A percentile compares a stretch with the other conserved stretches of the same genome.
These are phyloP conservation scores for Mortierella hygrophila DNA, from an alignment of 192 early-diverging fungal species.

Conservation along the genomic window DNA sequence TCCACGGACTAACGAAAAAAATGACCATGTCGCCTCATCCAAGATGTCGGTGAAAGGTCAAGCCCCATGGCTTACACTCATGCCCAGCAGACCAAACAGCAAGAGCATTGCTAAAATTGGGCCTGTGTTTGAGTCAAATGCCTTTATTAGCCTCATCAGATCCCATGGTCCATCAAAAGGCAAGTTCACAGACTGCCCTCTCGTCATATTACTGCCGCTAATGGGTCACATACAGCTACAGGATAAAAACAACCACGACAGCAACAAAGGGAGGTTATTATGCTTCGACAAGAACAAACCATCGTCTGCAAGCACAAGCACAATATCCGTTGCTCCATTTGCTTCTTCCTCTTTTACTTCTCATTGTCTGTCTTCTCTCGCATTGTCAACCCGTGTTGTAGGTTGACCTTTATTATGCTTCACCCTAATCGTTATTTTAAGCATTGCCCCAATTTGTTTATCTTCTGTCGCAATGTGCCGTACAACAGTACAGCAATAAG, in stretches of 20 bases:
- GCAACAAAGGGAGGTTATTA: not conserved
- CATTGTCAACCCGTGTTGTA: not conserved
- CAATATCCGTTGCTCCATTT: not conserved
- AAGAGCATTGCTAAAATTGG: no score
- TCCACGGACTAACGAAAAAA: no score
- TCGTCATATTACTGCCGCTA: not conserved
- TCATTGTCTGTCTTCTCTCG: no score
- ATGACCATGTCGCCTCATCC: no score
- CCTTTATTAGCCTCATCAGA: no score
- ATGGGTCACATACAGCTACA: not conserved
- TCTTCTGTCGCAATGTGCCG: not conserved
- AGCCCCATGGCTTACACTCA: no score
- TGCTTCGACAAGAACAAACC: not conserved
- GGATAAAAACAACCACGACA: not conserved
- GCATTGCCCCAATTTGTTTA: not conserved
- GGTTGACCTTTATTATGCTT: not conserved
- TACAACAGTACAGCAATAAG: not conserved
- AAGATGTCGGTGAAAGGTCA: no score
- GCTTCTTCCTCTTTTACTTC: not conserved
- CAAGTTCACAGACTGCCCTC: not conserved
- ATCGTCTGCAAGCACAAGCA: constrained; percentile 2
- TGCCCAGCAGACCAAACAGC: no score
- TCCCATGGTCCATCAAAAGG: no score
- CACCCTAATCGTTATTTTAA: not conserved
- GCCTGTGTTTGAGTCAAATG: no score